Percentiles rank a stretch among this genome's conserved stretches.
These are phyloP conservation scores for Lipomyces yamanashiensis DNA, from an alignment of 805 yeast genomes.

Conservation along the genomic window DNA sequence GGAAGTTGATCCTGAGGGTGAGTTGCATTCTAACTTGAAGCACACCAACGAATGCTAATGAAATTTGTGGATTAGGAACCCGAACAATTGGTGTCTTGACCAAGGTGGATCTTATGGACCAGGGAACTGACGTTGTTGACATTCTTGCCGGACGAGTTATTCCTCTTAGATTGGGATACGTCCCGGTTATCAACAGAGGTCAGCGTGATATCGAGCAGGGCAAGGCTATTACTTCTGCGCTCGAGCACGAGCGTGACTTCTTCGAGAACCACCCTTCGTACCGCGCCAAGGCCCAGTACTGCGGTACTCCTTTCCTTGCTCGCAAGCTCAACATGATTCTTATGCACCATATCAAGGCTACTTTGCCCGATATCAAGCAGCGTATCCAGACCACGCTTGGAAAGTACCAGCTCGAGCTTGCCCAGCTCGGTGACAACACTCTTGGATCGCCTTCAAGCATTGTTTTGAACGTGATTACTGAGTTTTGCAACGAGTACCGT, in stretches of 20 bases:
- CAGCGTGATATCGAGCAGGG: slow-evolving; percentile 91
- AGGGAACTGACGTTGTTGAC: slow-evolving; percentile 96
- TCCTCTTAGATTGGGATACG: slow-evolving; percentile 92
- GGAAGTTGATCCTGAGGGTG: slow-evolving; percentile 96
- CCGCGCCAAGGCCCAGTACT: slow-evolving; percentile 88
- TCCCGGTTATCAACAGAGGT: slow-evolving; percentile 96
- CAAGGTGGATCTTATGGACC: slow-evolving; percentile 95
- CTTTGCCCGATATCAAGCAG: slow-evolving; percentile 89
- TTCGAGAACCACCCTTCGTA: slow-evolving; percentile 91
- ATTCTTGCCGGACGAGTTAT: slow-evolving; percentile 94
- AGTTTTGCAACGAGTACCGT: slow-evolving; percentile 86
- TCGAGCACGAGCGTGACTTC: slow-evolving; percentile 75
- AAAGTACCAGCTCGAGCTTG: slow-evolving; percentile 81
- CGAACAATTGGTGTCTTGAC: slow-evolving; percentile 97
- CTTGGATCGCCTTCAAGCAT: slow-evolving; percentile 84
- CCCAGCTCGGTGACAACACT: slow-evolving; percentile 68
- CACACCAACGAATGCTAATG: neutral
- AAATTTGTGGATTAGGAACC: slow-evolving; percentile 23
- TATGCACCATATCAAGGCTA: slow-evolving; percentile 84
- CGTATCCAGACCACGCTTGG: slow-evolving; percentile 83
- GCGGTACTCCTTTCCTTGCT: slow-evolving; percentile 98
- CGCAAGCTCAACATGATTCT: slow-evolving; percentile 86
- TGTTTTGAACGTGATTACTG: slow-evolving; percentile 88
- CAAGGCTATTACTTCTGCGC: slow-evolving; percentile 86
- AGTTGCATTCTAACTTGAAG: neutral